These are phyloP conservation scores for Dendrostoma leiphaemia DNA, from an alignment of 2,329 filamentous ascomycete species.

Conservation along the genomic window DNA sequence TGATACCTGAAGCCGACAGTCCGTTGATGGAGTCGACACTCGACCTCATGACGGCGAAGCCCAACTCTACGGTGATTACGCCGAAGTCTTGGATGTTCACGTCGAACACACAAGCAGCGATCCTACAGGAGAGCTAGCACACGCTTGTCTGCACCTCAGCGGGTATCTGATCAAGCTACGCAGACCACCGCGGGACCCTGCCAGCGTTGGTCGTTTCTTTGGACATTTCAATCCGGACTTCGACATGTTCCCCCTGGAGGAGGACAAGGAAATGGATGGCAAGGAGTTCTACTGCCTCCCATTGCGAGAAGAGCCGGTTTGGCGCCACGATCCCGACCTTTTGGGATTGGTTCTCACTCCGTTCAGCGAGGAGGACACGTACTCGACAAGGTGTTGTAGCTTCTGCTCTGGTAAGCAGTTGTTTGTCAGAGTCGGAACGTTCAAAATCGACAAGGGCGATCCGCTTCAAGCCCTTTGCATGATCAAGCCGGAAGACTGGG, in stretches of 20 bases:
- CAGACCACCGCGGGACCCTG: background rate
- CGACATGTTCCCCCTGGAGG: too few species aligned
- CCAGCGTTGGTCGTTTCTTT: background rate
- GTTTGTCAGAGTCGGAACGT: background rate
- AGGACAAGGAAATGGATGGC: background rate
- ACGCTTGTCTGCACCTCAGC: background rate
- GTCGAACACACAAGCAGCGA: background rate
- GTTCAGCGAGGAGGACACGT: background rate
- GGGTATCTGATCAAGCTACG: background rate
- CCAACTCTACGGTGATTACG: background rate
- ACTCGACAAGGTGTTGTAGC: background rate
- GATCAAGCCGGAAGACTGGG: conserved; percentile 9
- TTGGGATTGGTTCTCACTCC: conserved; percentile 2
- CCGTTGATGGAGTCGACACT: background rate
- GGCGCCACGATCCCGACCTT: background rate
- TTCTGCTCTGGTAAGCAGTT: background rate
- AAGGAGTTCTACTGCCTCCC: background rate
- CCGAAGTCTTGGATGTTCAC: background rate
- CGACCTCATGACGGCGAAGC: background rate
- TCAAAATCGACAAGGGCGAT: background rate
- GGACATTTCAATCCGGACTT: background rate
- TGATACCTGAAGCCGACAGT: background rate
- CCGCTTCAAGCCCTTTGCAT: conserved; percentile 1
- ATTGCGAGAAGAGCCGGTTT: background rate
- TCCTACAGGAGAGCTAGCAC: background rate